Base-by-base conservation (phyloP, 352 stramenopile genomes). In the Globisporangium sylvaticum region DNA sequence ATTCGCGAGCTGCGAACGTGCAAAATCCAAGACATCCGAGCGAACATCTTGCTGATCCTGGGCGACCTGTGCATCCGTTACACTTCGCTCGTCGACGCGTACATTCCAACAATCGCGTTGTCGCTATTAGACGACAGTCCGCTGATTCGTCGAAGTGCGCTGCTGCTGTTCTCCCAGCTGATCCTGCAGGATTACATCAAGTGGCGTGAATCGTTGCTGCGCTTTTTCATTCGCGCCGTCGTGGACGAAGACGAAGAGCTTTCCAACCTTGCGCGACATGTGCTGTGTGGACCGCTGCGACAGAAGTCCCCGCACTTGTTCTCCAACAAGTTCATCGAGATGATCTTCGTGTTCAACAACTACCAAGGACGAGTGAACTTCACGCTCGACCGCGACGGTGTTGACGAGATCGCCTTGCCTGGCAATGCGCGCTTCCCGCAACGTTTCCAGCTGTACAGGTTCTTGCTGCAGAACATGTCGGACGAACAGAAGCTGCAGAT, bases 141-240 rank as follows among this genome's bases (percentile, higher is more conserved):
- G 4, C 64, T 97, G 27, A 86, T 99, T 37, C 92, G 97, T 14
- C 96, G 97, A 44, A 97, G 97, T 66, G 94, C 96, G 22, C 76
- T 99, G n/a, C 67, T 99, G 29, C 71, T 99, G 4, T 92, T 99
- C 60, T 97, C 96, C 0, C 96, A 97, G 68, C 78, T 99, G 15
- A 85, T 99, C 20, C 76, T 99, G 5, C 96, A 99, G 76, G 97
- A 99, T 73, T 99, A 99, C 77, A 96, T 99, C 71, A 99, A 99
- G 78, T 99, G 96, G 96, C 89, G 96, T 31, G 97, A 98, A 29
- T 91, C 97, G 10, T 74, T 99, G 3, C 78, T 99, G 50, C 92
- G 96, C 53, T 96, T 98, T 67, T 99, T 99, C 74, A 80, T 99
- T 48, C 95, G 96, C 10, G 92, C 93, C 4, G 89, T 96, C 9